These are phyloP conservation scores for Cadophora sp. DNA, from an alignment of 2,329 filamentous ascomycete species.

Conservation along the genomic window DNA sequence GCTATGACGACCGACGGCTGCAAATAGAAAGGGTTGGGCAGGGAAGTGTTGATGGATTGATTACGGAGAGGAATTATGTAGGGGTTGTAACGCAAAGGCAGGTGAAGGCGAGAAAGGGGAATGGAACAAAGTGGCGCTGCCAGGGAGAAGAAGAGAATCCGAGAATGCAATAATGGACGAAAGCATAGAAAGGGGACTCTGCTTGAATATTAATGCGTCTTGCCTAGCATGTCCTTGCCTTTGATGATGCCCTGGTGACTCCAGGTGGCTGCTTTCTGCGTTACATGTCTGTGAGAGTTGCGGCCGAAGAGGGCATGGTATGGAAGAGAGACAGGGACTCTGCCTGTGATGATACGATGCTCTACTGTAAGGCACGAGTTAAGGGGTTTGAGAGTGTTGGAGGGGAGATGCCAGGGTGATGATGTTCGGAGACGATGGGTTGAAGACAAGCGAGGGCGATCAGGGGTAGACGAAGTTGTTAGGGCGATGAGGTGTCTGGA, in stretches of 20 bases:
- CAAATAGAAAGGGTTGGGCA: constrained; percentile 30
- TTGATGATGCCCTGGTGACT: constrained; percentile 9
- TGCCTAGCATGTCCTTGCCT: constrained; percentile 17
- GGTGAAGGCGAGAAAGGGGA: constrained; percentile 20
- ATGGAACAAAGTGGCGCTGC: constrained; percentile 19
- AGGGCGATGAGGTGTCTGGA: constrained; percentile 5
- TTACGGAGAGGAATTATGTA: constrained; percentile 22
- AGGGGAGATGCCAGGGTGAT: constrained; percentile 2
- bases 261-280: constrained; percentile 28
- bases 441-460: constrained; percentile 17
- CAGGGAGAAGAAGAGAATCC: constrained; percentile 10
- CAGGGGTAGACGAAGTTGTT: constrained; percentile 15
- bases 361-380: constrained; percentile 13
- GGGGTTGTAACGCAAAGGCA: constrained; percentile 19
- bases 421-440: constrained; percentile 15
- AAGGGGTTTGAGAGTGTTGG: constrained; percentile 11
- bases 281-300: constrained; percentile 35
- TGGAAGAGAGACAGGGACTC: constrained; percentile 4
- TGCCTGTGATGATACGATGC: constrained; percentile 9
- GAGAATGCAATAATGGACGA: constrained; percentile 36
- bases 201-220: constrained; percentile 30
- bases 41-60: constrained; percentile 17
- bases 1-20: constrained; percentile 31
- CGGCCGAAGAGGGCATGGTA: constrained; percentile 26
- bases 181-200: constrained; percentile 23